These are phyloP conservation scores for Coemansia sp. DNA, from an alignment of 192 early-diverging fungal species.

Conservation along the genomic window DNA sequence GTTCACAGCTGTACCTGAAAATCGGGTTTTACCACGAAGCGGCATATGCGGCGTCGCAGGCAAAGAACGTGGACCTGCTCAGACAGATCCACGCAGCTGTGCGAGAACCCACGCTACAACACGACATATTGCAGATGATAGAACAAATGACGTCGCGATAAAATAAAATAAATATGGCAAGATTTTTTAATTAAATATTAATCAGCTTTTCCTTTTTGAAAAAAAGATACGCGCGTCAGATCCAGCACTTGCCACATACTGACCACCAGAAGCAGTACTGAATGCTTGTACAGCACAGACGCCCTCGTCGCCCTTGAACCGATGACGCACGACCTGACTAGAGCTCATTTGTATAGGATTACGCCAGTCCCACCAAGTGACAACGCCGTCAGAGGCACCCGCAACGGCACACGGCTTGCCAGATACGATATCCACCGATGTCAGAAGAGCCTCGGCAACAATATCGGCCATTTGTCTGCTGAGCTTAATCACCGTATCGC, in stretches of 20 bases:
- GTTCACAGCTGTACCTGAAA: slow-evolving; percentile 67
- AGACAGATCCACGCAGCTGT: slow-evolving; percentile 49
- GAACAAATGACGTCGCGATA: slow-evolving; percentile 23
- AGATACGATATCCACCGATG: slow-evolving; percentile 6
- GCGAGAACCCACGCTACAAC: slow-evolving; percentile 27
- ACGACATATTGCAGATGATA: slow-evolving; percentile 41
- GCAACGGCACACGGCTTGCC: slow-evolving; percentile 10
- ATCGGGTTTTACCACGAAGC: slow-evolving; percentile 77
- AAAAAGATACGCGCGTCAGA: slow-evolving; percentile 24
- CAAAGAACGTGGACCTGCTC: slow-evolving; percentile 67
- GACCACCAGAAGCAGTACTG: not conserved
- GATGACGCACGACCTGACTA: slow-evolving; percentile 21
- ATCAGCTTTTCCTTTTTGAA: not conserved
- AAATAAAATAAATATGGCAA: not conserved
- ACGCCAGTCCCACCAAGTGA: slow-evolving; percentile 54
- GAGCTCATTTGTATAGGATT: slow-evolving; percentile 5
- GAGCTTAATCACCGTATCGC: not conserved
- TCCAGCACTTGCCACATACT: slow-evolving; percentile 29
- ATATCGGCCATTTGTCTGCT: slow-evolving; percentile 4
- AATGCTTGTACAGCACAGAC: slow-evolving; percentile 18
- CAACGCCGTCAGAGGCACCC: slow-evolving; percentile 40
- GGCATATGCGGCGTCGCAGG: slow-evolving; percentile 63
- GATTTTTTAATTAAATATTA: not conserved
- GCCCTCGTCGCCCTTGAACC: slow-evolving; percentile 47
- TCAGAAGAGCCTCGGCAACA: slow-evolving; percentile 16